Evolutionary conservation across 1,284 basidiomycete species (phyloP), one percentile per base, ranked within the genome.

Genomic region (Boletus smithii): DNA sequence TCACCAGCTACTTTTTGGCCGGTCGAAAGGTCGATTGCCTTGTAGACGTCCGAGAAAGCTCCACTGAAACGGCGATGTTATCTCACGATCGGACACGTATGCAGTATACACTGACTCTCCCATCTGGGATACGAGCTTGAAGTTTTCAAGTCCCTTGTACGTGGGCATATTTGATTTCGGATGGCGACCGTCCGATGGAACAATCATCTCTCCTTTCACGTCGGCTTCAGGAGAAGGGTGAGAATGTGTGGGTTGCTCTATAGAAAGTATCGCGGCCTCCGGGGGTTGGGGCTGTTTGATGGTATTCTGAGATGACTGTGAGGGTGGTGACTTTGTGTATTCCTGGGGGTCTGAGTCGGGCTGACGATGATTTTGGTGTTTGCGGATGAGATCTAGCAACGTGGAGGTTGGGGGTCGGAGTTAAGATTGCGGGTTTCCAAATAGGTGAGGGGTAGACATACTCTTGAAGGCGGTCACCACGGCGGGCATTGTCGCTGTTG

Each of bases 31-130:
- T 97, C 90, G 45, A 89, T 62, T 3, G 94, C 97, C 68, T 92
- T 93, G 80, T 97, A 99, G 3, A 99, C 97, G 64, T 97, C 93
- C 10, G 95, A 98, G 69, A 99, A 99, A 31, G 97, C 97, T 54
- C 97, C 97, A 60, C 90, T 91, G 52, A 9, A 32, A 56, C 8
- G 37, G 44, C 13, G 16, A 29, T 20, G 48, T 48, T 20, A 51
- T 34, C 46, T 53, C 43, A 38, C 49, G 34, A 45, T 59, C 44
- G 20, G 9, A 24, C 11, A 11, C n/a, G 16, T 20, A 23, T 26
- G 16, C 18, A n/a, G 20, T 31, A 10, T 38, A 71, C 16, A 73
- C 90, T 70, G 55, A 93, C 90, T 97, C 93, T 75, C 93, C 94
- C 93, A 95, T 97, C 78, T 95, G 95, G 55, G 90, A 85, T 16